Percentiles rank a stretch among this genome's conserved stretches.
phyloP scores from a whole-genome alignment of 2,329 filamentous ascomycete species.

The Ilyonectria destructans region DNA sequence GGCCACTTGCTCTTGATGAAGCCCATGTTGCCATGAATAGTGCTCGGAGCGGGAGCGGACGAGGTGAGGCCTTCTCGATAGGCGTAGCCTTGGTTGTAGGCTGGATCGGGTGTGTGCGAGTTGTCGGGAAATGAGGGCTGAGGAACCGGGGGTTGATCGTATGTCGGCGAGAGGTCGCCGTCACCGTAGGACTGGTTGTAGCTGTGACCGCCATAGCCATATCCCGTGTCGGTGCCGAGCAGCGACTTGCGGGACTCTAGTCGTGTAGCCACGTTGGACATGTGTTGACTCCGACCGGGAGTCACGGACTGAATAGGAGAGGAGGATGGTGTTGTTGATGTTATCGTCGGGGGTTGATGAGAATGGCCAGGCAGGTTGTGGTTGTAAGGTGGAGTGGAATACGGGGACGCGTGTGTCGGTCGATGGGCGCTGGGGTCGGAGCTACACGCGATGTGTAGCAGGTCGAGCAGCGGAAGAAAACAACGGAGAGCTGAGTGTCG shows the following conservation, averaged over 20 bases:
- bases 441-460: slow-evolving; percentile 12
- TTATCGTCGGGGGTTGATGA: slow-evolving; percentile 31
- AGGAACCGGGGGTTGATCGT: slow-evolving; percentile 41
- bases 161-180: slow-evolving; percentile 39
- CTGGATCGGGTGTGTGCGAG: slow-evolving; percentile 49
- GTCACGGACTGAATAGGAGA: slow-evolving; percentile 45
- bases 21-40: slow-evolving; percentile 68
- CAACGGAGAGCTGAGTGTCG: slow-evolving; percentile 11
- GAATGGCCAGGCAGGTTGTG: not conserved
- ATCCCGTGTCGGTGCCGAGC: slow-evolving; percentile 58
- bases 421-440: slow-evolving; percentile 16
- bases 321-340: slow-evolving; percentile 24
- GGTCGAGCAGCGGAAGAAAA: slow-evolving; percentile 4
- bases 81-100: slow-evolving; percentile 56
- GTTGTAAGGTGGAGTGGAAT: slow-evolving; percentile 16
- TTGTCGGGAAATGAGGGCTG: slow-evolving; percentile 52
- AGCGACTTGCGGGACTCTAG: slow-evolving; percentile 60
- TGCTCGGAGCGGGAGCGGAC: slow-evolving; percentile 53
- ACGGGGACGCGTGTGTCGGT: slow-evolving; percentile 23
- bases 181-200: slow-evolving; percentile 55
- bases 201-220: slow-evolving; percentile 54
- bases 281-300: slow-evolving; percentile 56
- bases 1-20: slow-evolving; percentile 90
- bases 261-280: slow-evolving; percentile 58
- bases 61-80: slow-evolving; percentile 57